Evolutionary conservation across 805 yeast genomes (phyloP), one percentile per base, ranked within the genome.

Genomic region (Kodamaea hsintzibuensis): DNA sequence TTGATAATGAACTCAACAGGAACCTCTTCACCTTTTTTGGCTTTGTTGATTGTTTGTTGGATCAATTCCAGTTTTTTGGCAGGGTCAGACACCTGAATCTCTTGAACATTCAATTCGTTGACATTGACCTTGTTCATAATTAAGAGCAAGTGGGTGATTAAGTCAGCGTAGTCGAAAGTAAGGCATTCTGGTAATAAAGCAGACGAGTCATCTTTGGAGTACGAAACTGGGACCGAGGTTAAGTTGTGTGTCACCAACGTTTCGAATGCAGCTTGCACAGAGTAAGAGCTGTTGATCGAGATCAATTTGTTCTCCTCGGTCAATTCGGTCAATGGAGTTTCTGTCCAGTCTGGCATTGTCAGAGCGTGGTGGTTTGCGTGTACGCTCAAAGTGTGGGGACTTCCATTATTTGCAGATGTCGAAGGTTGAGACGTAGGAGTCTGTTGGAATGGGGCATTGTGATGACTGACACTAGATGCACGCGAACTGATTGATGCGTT

Each of bases 231-330:
- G 53, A 95, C 74, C 13, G 96, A 87, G 1, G 97, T 93, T 64
- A 95, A 80, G 58, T 87, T 85, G 68, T 92, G 80, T 33, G 79
- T 73, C 30, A 82, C 79, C 63, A 93, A 77, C 3, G 86, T 84
- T 62, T 91, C 91, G 73, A 89, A 95, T 1, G 98, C 97, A 53
- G 84, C 80, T 68, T 93, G 97, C 18, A 93, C 96, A 2, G 96
- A 83, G 37, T 83, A 75, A 5, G 82, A 71, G 2, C 86, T 83
- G 57, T 82, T 81, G 58, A 91, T 85, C 42, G 84, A 78, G 48
- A 92, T 82, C 61, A 95, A 79, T 67, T 89, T 87, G 59, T 88
- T 91, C 44, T 81, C 77, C 69, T 90, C 96, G 42, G 91, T 86
- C 61, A 95, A 78, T 60, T 89, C 95, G 12, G 80, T 69, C 57